These are phyloP conservation scores for Acacia crassicarpa DNA, from an alignment of 306 rosid species.

Conservation along the genomic window DNA sequence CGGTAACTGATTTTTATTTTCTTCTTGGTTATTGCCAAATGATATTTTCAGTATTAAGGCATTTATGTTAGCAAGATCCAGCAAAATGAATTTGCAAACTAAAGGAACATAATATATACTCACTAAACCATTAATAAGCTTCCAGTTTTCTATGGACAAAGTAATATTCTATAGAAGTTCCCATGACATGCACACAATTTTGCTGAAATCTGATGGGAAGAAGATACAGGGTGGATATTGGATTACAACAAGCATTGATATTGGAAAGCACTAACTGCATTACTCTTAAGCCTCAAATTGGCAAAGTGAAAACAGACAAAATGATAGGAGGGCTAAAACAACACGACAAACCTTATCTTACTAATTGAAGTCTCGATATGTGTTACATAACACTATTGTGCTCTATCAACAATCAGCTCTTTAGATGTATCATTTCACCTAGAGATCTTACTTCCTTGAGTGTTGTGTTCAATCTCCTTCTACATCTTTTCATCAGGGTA, in stretches of 20 bases:
- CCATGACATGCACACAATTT: not conserved
- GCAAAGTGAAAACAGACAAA: not conserved
- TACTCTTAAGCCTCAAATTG: not conserved
- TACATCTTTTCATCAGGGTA: not conserved
- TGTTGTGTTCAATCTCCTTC: not conserved
- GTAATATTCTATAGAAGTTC: not conserved
- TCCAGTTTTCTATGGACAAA: not conserved
- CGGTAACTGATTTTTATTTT: constrained; percentile 47
- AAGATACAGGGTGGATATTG: not conserved
- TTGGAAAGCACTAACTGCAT: not conserved
- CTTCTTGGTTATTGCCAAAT: constrained; percentile 6
- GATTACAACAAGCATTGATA: not conserved
- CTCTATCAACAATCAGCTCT: not conserved
- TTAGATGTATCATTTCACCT: not conserved
- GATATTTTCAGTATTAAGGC: not conserved
- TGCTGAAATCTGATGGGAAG: not conserved
- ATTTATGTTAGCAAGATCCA: constrained; percentile 2
- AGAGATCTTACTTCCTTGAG: not conserved
- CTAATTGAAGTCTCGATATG: not conserved
- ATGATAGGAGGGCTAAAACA: not conserved
- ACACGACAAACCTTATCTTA: not conserved
- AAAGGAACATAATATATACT: constrained; percentile 10
- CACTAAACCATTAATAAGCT: not conserved
- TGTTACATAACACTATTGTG: not conserved
- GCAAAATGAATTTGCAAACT: constrained; percentile 5